phyloP scores from a whole-genome alignment of 2,329 filamentous ascomycete species.

The Fusarium liriodendri region DNA sequence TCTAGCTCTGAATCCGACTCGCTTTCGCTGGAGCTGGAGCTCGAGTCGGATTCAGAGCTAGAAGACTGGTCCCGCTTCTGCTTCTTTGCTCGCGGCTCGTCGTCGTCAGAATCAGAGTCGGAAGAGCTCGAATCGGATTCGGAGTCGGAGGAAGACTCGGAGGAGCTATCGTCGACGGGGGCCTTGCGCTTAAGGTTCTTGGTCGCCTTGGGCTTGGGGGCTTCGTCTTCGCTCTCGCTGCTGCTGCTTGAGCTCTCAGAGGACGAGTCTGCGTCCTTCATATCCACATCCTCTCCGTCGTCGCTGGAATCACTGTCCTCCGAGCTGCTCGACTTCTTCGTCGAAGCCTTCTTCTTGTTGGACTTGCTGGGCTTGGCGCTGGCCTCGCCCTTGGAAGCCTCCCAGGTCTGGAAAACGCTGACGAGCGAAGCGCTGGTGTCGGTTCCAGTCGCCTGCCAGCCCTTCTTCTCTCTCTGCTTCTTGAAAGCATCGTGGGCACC shows the following conservation, averaged over 20 bases:
- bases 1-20: too few species aligned
- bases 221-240: constrained; percentile 39
- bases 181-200: constrained; percentile 57
- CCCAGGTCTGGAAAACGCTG: constrained; percentile 64
- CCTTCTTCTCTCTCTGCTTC: constrained; percentile 69
- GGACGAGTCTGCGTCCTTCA: constrained; percentile 57
- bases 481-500: constrained; percentile 71
- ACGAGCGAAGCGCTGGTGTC: constrained; percentile 56
- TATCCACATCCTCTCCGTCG: constrained; percentile 56
- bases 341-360: constrained; percentile 39
- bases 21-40: too few species aligned
- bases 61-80: constrained; percentile 49
- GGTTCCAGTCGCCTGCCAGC: constrained; percentile 50
- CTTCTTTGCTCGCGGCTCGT: constrained; percentile 65
- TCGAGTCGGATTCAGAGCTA: constrained; percentile 44
- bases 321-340: constrained; percentile 23
- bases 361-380: constrained; percentile 34
- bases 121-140: constrained; percentile 39
- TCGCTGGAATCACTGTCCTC: constrained; percentile 44
- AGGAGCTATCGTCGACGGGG: constrained; percentile 46
- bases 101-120: constrained; percentile 51
- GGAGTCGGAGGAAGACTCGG: constrained; percentile 53
- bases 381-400: constrained; percentile 44
- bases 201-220: constrained; percentile 33
- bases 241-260: constrained; percentile 48